Base-by-base conservation (phyloP, 306 rosid genomes). In the Bauhinia variegata region DNA sequence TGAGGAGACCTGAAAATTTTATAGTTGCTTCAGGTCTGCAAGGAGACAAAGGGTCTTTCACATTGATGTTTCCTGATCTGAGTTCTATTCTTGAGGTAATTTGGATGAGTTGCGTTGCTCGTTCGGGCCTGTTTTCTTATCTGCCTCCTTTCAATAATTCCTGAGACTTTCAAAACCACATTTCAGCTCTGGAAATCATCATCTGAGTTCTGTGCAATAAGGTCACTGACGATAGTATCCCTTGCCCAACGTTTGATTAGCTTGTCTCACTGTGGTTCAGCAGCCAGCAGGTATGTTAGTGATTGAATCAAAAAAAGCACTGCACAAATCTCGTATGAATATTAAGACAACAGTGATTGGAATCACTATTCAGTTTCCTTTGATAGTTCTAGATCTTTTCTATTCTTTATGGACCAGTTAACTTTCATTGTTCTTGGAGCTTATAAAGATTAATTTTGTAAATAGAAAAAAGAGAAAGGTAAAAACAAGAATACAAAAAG, bases 121-220 rank as follows among this genome's bases (percentile, higher is more conserved):
- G 39, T 77, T 54, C 78, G 67, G 54, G 54, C 15, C 63, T 75
- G 36, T 79, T 79, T 80, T 79, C 65, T 60, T 78, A 55, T 78
- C 73, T 65, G 53, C 42, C 67, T 64, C 51, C 68, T 70, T 70
- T 65, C 72, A 72, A 10, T 58, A 62, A 67, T 77, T 62, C 79
- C 83, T 82, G 80, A 87, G 78, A 70, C 75, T 70, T 72, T 75
- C 64, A 78, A 79, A 62, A 72, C 65, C 65, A 77, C 28, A 70
- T 93, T 92, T 84, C 98, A 93, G 98, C 93, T 93, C 37, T 90
- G 96, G 98, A 93, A 85, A 79, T 83, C 88, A 63, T 89, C 97
- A 58, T 84, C 96, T 1, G 98, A 93, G 78, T 89, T 93, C 78
- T 87, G 82, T 75, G 98, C 97, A 36, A 83, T 93, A 84, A 88